A percentile compares a stretch with the other conserved stretches of the same genome.
phyloP scores from a whole-genome alignment of 768 basidiomycete species.

The Agrocybe pediades region DNA sequence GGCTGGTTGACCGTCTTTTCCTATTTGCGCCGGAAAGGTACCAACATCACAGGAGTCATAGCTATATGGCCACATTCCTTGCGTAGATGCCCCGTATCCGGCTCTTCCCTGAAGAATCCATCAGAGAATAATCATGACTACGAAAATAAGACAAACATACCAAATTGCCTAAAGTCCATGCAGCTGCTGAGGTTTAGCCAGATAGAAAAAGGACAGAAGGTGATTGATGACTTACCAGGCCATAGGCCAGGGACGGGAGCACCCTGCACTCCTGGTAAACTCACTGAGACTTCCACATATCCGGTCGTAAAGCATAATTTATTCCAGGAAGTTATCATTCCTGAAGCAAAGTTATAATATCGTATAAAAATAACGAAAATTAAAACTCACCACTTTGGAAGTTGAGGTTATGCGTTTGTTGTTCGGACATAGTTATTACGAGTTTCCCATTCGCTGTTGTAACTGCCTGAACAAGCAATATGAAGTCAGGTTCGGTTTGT shows the following conservation, averaged over 20 bases:
- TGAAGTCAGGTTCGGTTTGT: conserved; percentile 2
- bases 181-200: conserved; percentile 34
- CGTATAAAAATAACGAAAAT: conserved; percentile 12
- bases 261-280: conserved; percentile 62
- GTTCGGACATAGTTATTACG: conserved; percentile 77
- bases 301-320: conserved; percentile 94
- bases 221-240: conserved; percentile 61
- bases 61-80: conserved; percentile 86
- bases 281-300: conserved; percentile 82
- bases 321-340: conserved; percentile 88
- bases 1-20: conserved; percentile 55
- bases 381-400: conserved; percentile 69
- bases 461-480: conserved; percentile 43
- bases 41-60: conserved; percentile 87
- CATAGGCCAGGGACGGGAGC: conserved; percentile 67
- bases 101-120: conserved; percentile 65
- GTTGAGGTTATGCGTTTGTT: conserved; percentile 75
- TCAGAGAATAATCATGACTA: not conserved
- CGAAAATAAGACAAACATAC: conserved; percentile 30
- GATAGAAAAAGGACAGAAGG: not conserved
- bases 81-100: conserved; percentile 88
- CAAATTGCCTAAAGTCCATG: conserved; percentile 80
- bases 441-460: conserved; percentile 80
- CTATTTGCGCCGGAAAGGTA: conserved; percentile 81
- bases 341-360: conserved; percentile 34